Base-by-base conservation (phyloP, 2,329 filamentous ascomycete genomes). In the Cadophora gregata region DNA sequence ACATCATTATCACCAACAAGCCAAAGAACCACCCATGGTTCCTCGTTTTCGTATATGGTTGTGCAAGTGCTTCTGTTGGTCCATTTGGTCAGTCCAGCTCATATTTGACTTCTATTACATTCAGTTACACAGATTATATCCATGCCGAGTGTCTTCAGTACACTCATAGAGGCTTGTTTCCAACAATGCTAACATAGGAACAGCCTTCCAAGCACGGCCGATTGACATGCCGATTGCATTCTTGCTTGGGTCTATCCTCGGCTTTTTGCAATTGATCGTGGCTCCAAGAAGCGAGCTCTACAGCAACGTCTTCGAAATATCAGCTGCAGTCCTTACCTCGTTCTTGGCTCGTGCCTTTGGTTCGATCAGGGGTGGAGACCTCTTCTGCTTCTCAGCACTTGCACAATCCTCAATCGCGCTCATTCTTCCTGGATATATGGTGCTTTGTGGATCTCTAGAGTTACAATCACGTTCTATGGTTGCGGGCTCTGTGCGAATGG, bases 221-320 rank as follows among this genome's bases (percentile, higher is more conserved):
- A 88, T 93, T 71, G 92, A 95, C 74, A 81, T 93, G 50, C 91
- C 90, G 0, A 84, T 93, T 45, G 85, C 85, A 27, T 94, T 93
- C 76, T 67, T 89, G 24, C 83, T 94, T 1, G 92, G 92, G 1
- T 89, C 85, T 71, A 79, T 92, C 8, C 83, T 94, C 1, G 91
- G 91, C 0, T 80, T 88, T 69, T 79, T 94, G 50, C 90, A 93
- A 75, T 83, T 93, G 16, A 85, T 92, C 50, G 81, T 93, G 2
- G 87, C 90, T 0, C 89, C 91, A 3, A 84, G 81, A 38, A 93
- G 90, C 14, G 87, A 88, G 42, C 82, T 93, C 2, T 90, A 90
- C 77, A 83, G 81, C 59, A 90, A 90, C 62, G 85, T 90, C 2
- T 89, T 90, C 65, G 88, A 90, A 71, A 86, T 90, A 1, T 83